Evolutionary conservation across 2,329 filamentous ascomycete species (phyloP).

Genomic region (Fonsecaea multimorphosa): DNA sequence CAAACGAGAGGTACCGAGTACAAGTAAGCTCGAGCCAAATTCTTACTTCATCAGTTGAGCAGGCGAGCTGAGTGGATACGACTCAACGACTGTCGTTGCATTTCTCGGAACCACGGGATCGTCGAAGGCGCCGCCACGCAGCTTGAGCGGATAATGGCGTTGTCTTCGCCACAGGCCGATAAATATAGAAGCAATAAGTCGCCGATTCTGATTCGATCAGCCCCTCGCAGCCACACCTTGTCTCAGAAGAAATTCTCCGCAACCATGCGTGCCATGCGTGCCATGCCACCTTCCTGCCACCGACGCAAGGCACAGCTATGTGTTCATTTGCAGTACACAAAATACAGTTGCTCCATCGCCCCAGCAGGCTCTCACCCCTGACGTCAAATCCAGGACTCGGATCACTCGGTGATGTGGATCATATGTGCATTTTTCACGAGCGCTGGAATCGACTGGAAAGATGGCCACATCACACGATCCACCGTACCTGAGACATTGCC

Average conservation of each 20-base stretch:
- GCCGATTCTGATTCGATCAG: slow-evolving; percentile 10
- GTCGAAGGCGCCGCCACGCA: not conserved
- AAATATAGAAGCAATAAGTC: not conserved
- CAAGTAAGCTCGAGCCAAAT: not conserved
- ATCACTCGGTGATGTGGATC: slow-evolving; percentile 8
- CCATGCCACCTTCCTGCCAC: not conserved
- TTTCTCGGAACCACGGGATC: slow-evolving; percentile 1
- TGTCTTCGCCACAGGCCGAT: not conserved
- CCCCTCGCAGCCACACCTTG: slow-evolving; percentile 9
- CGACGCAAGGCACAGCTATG: slow-evolving; percentile 7
- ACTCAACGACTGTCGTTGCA: not conserved
- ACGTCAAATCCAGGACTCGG: slow-evolving; percentile 14
- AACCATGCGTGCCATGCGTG: not conserved
- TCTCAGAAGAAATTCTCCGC: slow-evolving; percentile 18
- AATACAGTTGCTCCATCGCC: slow-evolving; percentile 9
- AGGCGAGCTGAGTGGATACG: not conserved
- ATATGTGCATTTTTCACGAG: not conserved
- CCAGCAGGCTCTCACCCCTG: not conserved
- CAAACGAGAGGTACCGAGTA: not conserved
- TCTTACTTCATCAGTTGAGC: not conserved
- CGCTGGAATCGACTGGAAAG: slow-evolving; percentile 3
- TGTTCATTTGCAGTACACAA: not conserved
- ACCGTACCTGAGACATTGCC: slow-evolving; percentile 13
- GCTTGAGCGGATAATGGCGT: not conserved
- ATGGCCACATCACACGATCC: not conserved